These are phyloP conservation scores for Colletotrichum limetticola DNA, from an alignment of 2,329 filamentous ascomycete species.

Conservation along the genomic window DNA sequence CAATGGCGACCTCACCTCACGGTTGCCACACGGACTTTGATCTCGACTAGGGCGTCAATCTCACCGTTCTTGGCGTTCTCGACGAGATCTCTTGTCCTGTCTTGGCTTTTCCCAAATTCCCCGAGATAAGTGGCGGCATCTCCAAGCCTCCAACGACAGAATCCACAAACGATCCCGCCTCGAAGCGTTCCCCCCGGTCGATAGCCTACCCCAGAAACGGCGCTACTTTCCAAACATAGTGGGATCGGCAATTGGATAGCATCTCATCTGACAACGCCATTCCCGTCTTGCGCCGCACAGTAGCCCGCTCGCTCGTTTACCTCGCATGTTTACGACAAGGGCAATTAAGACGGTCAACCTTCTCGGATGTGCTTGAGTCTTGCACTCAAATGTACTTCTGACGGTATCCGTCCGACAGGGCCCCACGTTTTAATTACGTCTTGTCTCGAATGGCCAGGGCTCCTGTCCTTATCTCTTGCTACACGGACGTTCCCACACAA, in stretches of 20 bases:
- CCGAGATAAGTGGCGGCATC: not conserved
- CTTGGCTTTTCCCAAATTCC: not conserved
- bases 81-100: not conserved
- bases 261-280: not conserved
- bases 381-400: not conserved
- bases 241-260: constrained; percentile 3
- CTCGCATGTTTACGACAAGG: not conserved
- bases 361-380: not conserved
- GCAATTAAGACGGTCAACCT: not conserved
- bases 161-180: not conserved
- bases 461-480: not conserved
- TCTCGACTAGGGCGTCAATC: not conserved
- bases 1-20: too few relatives aligned
- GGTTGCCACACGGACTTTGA: not conserved
- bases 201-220: not conserved
- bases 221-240: not conserved
- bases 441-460: not conserved
- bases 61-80: not conserved
- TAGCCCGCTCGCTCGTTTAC: not conserved
- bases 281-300: not conserved
- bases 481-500: not conserved
- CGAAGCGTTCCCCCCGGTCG: not conserved
- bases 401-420: constrained; percentile 12
- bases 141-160: not conserved
- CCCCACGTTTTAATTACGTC: constrained; percentile 15